Evolutionary conservation across 2,329 filamentous ascomycete species (phyloP), one percentile per base, ranked within the genome.

Genomic region (Penicillium sumatraense): DNA sequence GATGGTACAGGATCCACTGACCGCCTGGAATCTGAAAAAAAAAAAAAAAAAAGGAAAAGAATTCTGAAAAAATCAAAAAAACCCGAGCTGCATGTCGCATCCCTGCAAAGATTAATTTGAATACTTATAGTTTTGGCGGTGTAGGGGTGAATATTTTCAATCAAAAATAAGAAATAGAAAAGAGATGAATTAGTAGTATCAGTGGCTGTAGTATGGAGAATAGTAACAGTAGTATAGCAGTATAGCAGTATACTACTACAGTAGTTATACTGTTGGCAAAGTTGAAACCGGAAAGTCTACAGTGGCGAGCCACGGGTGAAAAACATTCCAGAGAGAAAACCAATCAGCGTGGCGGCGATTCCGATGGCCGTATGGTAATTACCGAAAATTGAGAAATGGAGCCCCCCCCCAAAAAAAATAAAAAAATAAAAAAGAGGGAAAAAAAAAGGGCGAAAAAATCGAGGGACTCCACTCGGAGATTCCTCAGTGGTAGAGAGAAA

Each of bases 331-430:
- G 10, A 3, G 36, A 23, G 44, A 58, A 52, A 53, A 36, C 68
- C 68, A 70, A 70, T 69, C 57, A 69, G 44, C 51, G 50, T 24
- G 55, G 58, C 40, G 24, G 6, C 40, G 58, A 68, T 65, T 60
- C 56, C 56, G 53, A 60, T 59, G 59, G 60, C 55, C 51, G 53
- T 51, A 56, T 47, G n/a, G 42, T 52, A 55, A 57, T 57, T 62
- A 58, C 56, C 41, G 36, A 38, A 49, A 21, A 27, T 49, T 46
- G 55, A n/a, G n/a, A n/a, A n/a, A n/a, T n/a, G n/a, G n/a, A n/a
- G n/a, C n/a, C n/a, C n/a, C n/a, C n/a, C 41, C 24, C 26, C 24
- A 52, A 56, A 57, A 55, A 47, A 36, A 48, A 42, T 51, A 49
- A 46, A 52, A 53, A 53, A 55, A 49, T 26, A 38, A 41, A 23